phyloP scores from a whole-genome alignment of 108 stramenopile genomes.

The Fragilariopsis cylindrus region DNA sequence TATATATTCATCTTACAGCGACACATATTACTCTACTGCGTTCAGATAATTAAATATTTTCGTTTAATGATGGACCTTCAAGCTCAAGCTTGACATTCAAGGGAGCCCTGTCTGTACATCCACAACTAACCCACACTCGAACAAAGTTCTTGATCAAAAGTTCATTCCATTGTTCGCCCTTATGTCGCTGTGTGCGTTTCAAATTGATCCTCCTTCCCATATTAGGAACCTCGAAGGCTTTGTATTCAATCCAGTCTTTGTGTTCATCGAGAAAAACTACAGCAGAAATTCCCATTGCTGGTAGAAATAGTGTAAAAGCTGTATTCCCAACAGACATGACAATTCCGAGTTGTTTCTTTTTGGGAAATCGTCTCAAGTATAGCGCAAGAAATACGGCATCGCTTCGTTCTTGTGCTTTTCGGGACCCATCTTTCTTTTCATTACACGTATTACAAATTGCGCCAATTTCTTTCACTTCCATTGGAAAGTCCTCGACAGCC shows the following conservation, averaged over 20 bases:
- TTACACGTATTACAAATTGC: conserved; percentile 77
- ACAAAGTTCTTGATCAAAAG: conserved; percentile 69
- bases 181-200: conserved; percentile 35
- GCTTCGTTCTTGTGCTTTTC: conserved; percentile 88
- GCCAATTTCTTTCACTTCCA: conserved; percentile 52
- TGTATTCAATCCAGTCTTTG: conserved; percentile 51
- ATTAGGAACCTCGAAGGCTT: conserved; percentile 34
- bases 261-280: conserved; percentile 80
- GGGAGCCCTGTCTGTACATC: conserved; percentile 70
- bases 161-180: conserved; percentile 36
- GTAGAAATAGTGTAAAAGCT: conserved; percentile 83
- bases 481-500: conserved; percentile 57
- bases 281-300: conserved; percentile 62
- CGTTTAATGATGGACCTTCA: conserved; percentile 65
- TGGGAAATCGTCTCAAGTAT: conserved; percentile 68
- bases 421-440: conserved; percentile 84
- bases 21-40: no score
- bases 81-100: conserved; percentile 78
- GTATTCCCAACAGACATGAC: conserved; percentile 81
- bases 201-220: conserved; percentile 45
- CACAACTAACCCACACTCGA: conserved; percentile 63
- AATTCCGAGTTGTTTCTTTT: conserved; percentile 59
- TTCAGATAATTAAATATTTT: not conserved
- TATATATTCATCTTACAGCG: no score
- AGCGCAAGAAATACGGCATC: conserved; percentile 87